phyloP scores from a whole-genome alignment of 345 rosid genomes.

The Ailanthus altissimus region DNA sequence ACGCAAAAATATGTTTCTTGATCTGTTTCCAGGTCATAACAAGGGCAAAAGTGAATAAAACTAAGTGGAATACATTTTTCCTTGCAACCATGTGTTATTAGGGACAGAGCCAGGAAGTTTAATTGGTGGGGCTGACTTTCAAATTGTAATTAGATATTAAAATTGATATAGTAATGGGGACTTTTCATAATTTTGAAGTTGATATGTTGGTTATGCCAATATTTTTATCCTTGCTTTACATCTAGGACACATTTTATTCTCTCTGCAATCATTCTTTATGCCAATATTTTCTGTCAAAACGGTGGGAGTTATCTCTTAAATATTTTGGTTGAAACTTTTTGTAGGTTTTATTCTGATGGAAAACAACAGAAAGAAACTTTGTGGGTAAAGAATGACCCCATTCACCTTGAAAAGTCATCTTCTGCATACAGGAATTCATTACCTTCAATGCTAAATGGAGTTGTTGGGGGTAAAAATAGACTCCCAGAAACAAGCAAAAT shows the following conservation, averaged over 20 bases:
- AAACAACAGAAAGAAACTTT: slow-evolving; percentile 45
- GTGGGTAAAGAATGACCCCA: slow-evolving; percentile 50
- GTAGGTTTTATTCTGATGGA: slow-evolving; percentile 69
- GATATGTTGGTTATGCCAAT: too few species aligned
- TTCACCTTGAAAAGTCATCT: slow-evolving; percentile 47
- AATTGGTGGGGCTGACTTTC: too few species aligned
- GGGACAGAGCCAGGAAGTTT: not conserved
- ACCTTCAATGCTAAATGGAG: slow-evolving; percentile 53
- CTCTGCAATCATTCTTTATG: not conserved
- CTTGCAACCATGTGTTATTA: not conserved
- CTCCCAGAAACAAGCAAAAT: slow-evolving; percentile 42
- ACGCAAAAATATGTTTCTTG: not conserved
- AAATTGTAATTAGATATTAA: too few species aligned
- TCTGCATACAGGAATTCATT: slow-evolving; percentile 42
- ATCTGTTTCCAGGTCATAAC: not conserved
- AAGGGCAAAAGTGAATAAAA: not conserved
- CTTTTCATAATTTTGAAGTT: too few species aligned
- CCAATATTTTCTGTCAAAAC: not conserved
- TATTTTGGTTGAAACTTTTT: slow-evolving; percentile 25
- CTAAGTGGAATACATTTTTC: not conserved
- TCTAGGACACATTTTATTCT: too few species aligned
- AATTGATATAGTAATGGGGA: too few species aligned
- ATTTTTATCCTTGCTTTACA: too few species aligned
- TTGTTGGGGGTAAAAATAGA: slow-evolving; percentile 46
- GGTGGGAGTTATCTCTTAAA: not conserved